A percentile compares a stretch with the other conserved stretches of the same genome.
Conservation (phyloP, 257 asterid species). For the Forsythia suspensa region DNA sequence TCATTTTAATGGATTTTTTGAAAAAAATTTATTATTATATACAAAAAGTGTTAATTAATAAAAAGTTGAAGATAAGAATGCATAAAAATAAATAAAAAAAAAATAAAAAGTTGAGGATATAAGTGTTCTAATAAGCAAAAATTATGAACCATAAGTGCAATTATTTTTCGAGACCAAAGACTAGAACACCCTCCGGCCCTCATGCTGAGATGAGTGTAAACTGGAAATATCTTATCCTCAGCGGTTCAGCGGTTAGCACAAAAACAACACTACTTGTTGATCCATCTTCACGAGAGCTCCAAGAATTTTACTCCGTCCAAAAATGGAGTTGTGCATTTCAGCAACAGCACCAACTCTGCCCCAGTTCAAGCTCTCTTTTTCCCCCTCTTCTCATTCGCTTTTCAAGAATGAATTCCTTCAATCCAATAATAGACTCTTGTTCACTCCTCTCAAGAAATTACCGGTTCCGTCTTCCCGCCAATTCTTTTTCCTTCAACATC, state of each 20-base stretch:
- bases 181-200: no score
- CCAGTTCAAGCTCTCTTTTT: constrained; percentile 33
- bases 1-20: no score
- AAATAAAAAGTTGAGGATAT: no score
- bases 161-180: no score
- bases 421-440: constrained; percentile 32
- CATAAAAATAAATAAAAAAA: no score
- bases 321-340: constrained; percentile 57
- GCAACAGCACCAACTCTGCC: constrained; percentile 42
- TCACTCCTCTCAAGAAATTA: constrained; percentile 26
- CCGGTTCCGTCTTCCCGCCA: constrained; percentile 43
- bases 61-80: no score
- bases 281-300: neutral
- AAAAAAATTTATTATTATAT: no score
- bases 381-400: constrained; percentile 27
- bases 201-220: no score
- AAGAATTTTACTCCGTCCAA: constrained; percentile 8
- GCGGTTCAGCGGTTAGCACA: neutral
- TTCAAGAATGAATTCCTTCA: constrained; percentile 24
- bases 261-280: neutral
- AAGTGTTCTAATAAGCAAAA: no score
- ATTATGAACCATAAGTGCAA: no score
- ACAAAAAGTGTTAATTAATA: no score
- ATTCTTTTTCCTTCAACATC: constrained; percentile 26
- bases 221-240: neutral